Base-by-base conservation (phyloP, 2,329 filamentous ascomycete species). In the Botrytis aclada region DNA sequence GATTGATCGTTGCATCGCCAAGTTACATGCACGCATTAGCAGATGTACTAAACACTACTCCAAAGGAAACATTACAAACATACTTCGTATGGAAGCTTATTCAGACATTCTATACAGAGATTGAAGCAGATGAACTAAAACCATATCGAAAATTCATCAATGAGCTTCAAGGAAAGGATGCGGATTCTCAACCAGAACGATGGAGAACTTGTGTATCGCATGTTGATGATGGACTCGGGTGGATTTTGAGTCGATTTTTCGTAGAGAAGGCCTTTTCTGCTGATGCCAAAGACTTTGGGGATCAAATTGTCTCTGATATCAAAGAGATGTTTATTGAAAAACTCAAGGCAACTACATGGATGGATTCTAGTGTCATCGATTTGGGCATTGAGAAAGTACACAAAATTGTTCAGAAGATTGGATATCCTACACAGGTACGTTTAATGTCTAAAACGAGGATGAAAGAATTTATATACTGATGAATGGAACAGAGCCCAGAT, bases 181-280 rank as follows among this genome's bases (percentile, higher is more conserved):
- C 89, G 0, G 85, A 91, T 69, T 87, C 89, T 3, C 85, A 84
- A 32, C 83, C 88, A 22, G 91, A 93, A 77, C 85, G 90, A 66
- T 92, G 90, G 90, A 85, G 90, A 77, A 89, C 85, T 10, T 93
- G 91, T 76, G 85, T 92, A 41, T 80, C 79, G 12, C 84, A 86
- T 47, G 85, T 90, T 8, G 89, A 92, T 75, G 80, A 81, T 34
- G 86, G 87, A 8, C 80, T 93, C 34, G 87, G 87, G 3, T 93
- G 90, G 90, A 90, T 92, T 66, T 82, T 92, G 25, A 91, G 89
- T 78, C 88, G 90, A 34, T 93, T 93, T 82, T 94, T 90, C 75
- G 85, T 93, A 2, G 87, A 93, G 74, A 88, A 88, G 66, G 86
- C 90, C 1, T 93, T 93, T 77, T 88, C 89, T 0, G 85, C 89